These are phyloP conservation scores for Coemansia sp. DNA, from an alignment of 192 early-diverging fungal species.

Conservation along the genomic window DNA sequence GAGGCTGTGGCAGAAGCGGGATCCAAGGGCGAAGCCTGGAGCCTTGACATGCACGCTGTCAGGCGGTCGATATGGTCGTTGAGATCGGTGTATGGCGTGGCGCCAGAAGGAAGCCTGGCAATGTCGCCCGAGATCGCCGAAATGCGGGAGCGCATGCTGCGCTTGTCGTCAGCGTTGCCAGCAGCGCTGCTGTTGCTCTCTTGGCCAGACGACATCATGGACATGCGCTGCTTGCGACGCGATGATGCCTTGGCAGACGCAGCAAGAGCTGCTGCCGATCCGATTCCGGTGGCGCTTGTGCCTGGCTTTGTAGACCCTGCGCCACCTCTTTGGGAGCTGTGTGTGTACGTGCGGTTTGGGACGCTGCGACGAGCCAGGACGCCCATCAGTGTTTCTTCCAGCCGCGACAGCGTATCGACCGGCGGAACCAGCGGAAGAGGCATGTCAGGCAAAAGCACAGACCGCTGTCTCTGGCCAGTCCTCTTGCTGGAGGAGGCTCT, in stretches of 20 bases:
- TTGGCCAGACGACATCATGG: constrained; percentile 32
- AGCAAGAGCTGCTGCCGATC: constrained; percentile 10
- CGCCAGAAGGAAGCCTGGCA: constrained; percentile 11
- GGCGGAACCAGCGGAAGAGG: constrained; percentile 43
- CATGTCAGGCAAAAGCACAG: not conserved
- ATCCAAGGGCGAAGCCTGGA: constrained; percentile 22
- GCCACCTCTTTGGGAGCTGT: constrained; percentile 26
- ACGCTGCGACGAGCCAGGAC: constrained; percentile 43
- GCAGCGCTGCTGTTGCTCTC: constrained; percentile 13
- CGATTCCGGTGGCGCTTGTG: constrained; percentile 30
- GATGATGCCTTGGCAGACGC: constrained; percentile 23
- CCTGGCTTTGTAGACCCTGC: constrained; percentile 29
- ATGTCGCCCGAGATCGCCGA: constrained; percentile 37
- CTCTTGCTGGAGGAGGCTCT: not conserved
- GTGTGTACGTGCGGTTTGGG: constrained; percentile 38
- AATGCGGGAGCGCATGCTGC: constrained; percentile 36
- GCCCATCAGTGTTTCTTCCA: constrained; percentile 42
- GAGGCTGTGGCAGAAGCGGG: not conserved
- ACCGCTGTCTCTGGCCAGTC: not conserved
- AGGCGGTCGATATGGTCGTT: constrained; percentile 51
- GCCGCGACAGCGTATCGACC: constrained; percentile 26
- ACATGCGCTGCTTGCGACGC: constrained; percentile 44
- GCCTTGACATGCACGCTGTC: constrained; percentile 43
- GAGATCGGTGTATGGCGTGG: constrained; percentile 41
- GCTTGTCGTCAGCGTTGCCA: constrained; percentile 40